Evolutionary conservation across 83 land plant genomes (phyloP).

Genomic region (Thuja plicata): DNA sequence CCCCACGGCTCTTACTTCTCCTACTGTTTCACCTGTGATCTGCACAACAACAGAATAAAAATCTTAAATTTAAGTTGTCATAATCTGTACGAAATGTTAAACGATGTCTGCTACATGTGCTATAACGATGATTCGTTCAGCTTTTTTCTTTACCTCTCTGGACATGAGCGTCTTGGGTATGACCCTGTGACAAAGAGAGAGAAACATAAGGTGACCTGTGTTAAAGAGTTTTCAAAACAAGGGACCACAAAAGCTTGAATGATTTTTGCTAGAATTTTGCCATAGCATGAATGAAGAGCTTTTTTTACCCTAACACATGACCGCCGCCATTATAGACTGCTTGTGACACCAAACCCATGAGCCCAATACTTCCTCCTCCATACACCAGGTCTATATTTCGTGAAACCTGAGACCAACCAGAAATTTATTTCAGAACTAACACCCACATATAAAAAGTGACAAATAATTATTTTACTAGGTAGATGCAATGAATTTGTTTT

Average conservation of each 20-base stretch:
- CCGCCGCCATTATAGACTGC: conserved; percentile 68
- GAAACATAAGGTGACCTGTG: neutral
- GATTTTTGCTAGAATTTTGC: neutral
- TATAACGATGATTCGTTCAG: neutral
- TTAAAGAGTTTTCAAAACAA: neutral
- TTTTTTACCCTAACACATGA: conserved; percentile 61
- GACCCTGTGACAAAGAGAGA: conserved; percentile 33
- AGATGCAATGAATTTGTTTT: neutral
- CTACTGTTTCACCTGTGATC: conserved; percentile 74
- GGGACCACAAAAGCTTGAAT: neutral
- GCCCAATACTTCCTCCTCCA: conserved; percentile 75
- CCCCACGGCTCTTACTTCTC: conserved; percentile 78
- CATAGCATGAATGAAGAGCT: neutral
- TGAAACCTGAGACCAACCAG: conserved; percentile 37
- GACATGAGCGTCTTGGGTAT: conserved; percentile 77
- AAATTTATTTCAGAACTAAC: too few relatives aligned
- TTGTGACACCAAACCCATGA: conserved; percentile 72
- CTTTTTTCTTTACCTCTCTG: conserved; percentile 33
- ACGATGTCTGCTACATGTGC: neutral
- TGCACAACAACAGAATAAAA: conserved; percentile 27
- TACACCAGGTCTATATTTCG: conserved; percentile 65
- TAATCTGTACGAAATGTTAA: neutral
- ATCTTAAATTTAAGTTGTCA: neutral
- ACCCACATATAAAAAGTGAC: too few relatives aligned
- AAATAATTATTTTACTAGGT: too few relatives aligned